Evolutionary conservation across 345 rosid genomes (phyloP).

Genomic region (Anacardium occidentale): DNA sequence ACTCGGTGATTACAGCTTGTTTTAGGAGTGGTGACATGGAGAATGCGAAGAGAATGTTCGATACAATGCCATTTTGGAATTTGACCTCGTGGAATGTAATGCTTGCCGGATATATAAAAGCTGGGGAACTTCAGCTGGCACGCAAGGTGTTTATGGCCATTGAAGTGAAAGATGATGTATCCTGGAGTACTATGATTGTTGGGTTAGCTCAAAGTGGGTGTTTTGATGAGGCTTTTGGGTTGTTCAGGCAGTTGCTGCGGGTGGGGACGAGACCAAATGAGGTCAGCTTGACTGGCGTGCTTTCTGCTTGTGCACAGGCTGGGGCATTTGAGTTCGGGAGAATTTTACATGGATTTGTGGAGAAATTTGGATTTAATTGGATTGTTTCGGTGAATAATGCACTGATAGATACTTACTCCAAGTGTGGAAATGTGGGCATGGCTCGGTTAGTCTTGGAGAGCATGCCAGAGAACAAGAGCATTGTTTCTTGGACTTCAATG

Average conservation of each 20-base stretch:
- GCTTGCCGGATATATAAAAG: slow-evolving; percentile 34
- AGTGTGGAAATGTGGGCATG: slow-evolving; percentile 40
- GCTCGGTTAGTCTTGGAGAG: slow-evolving; percentile 37
- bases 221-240: slow-evolving; percentile 27
- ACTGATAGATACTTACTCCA: slow-evolving; percentile 32
- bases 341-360: slow-evolving; percentile 32
- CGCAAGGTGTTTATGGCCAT: slow-evolving; percentile 28
- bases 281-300: slow-evolving; percentile 40
- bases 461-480: slow-evolving; percentile 26
- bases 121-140: slow-evolving; percentile 31
- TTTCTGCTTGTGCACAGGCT: slow-evolving; percentile 39
- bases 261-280: slow-evolving; percentile 32
- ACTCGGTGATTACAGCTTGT: slow-evolving; percentile 29
- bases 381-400: slow-evolving; percentile 39
- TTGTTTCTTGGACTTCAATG: slow-evolving; percentile 47
- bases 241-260: slow-evolving; percentile 33
- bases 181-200: slow-evolving; percentile 40
- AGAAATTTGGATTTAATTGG: slow-evolving; percentile 31
- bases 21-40: slow-evolving; percentile 23
- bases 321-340: slow-evolving; percentile 37
- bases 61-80: slow-evolving; percentile 32
- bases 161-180: slow-evolving; percentile 35
- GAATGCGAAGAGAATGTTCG: slow-evolving; percentile 22
- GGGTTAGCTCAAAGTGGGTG: slow-evolving; percentile 35
- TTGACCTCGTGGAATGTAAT: slow-evolving; percentile 45